These are phyloP conservation scores for Stephanodiscus minutulus DNA, from an alignment of 108 stramenopile genomes.

Conservation along the genomic window DNA sequence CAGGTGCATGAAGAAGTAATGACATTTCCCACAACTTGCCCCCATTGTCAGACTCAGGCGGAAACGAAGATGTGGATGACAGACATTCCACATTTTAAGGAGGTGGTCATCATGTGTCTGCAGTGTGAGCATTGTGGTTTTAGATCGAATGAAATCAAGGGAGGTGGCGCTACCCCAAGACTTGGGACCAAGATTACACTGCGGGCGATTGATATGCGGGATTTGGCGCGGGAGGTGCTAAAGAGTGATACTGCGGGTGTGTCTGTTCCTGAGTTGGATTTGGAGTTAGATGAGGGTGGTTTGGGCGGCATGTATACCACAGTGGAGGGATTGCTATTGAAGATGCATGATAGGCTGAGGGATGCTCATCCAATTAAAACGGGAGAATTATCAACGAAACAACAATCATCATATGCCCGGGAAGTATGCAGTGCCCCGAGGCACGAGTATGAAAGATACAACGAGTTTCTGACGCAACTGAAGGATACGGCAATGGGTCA, in stretches of 20 bases:
- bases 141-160: constrained; percentile 84
- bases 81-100: constrained; percentile 95
- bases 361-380: constrained; percentile 72
- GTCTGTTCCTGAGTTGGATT: constrained; percentile 73
- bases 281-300: constrained; percentile 66
- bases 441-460: constrained; percentile 39
- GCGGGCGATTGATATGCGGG: constrained; percentile 45
- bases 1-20: constrained; percentile 6
- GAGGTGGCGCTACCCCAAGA: constrained; percentile 86
- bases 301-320: constrained; percentile 92
- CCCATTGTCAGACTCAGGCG: constrained; percentile 44
- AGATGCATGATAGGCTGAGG: constrained; percentile 58
- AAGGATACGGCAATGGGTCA: constrained; percentile 54
- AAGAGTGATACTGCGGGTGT: constrained; percentile 86
- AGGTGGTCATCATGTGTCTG: constrained; percentile 89
- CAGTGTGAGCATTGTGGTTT: constrained; percentile 90
- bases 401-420: constrained; percentile 51
- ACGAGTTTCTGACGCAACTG: constrained; percentile 52
- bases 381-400: constrained; percentile 69
- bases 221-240: constrained; percentile 81
- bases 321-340: constrained; percentile 83
- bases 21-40: constrained; percentile 62
- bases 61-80: constrained; percentile 81
- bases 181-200: constrained; percentile 72
- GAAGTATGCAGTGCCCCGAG: constrained; percentile 27